Base-by-base conservation (phyloP, 805 yeast genomes). In the Lipomyces orientalis region DNA sequence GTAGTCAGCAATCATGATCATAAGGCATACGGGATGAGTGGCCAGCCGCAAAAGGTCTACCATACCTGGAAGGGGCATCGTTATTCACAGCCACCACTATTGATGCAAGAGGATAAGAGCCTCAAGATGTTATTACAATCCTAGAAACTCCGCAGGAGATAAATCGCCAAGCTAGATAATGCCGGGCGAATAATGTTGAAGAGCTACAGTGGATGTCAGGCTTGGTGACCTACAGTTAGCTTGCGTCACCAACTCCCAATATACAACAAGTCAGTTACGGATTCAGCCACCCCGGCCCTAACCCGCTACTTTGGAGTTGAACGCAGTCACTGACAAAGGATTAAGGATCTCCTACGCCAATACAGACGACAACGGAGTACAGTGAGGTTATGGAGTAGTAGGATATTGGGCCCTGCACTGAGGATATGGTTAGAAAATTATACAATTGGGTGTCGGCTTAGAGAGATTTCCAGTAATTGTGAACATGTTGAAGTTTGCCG, bases 11-110 rank as follows among this genome's bases (percentile, higher is more conserved):
- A 43, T 43, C 16, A 35, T 1, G 39, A 35, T 12, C 49, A 22
- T 43, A 8, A 16, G 8, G 49, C 43, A 43, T 19, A 19, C 49
- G 49, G 2, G 22, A 16, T n/a, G 49, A 43, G 6, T 43, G 9
- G n/a, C 49, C 19, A 43, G 2, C 16, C 49, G 14, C 43, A 14
- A 19, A 43, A 16, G 49, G n/a, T 43, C 49, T 43, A 19, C 22
- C 49, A 43, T 43, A 43, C 49, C 49, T 43, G 49, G 49, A 43
- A 43, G 49, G 49, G 49, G 49, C 49, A 43, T 43, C 22, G 16
- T 43, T 16, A n/a, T 6, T 43, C 22, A 43, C 8, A 1, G 4
- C 8, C 49, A 43, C 43, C 16, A 43, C 22, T 43, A 43, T 43
- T 6, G 49, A n/a, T 43, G 16, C 49, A 43, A 43, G 4, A 43